Evolutionary conservation across 2,329 filamentous ascomycete species (phyloP), one percentile per base, ranked within the genome.

Genomic region (Ophidiomyces ophidiicola): DNA sequence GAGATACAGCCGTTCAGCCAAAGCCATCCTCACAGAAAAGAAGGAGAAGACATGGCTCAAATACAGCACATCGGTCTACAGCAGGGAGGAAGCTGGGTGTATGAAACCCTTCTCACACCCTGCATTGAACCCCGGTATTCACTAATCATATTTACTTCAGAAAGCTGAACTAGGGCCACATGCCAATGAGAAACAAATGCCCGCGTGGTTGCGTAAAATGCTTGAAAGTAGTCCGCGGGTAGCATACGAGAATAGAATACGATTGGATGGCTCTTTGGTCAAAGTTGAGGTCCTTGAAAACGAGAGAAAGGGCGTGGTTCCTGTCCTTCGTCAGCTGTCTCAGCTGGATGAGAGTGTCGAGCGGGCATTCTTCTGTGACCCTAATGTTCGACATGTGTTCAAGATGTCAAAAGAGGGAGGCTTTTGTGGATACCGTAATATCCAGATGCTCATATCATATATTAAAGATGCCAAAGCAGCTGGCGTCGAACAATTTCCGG

Each of bases 391-490:
- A 34, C 87, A 94, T 53, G 71, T 96, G 18, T 83, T 82, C 36
- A 93, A 93, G 53, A 68, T 92, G 37, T 72, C 70, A n/a, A 70
- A 67, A 44, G 87, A 94, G 63, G 86, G 86, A 15, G 82, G 85
- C 4, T 96, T 96, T 56, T 96, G 88, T 55, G 88, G 88, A 3
- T 96, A 94, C 56, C 74, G 88, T 28, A 96, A 93, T 53, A 92
- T 94, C 21, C 90, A 96, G 57, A 92, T 92, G 78, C 61, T 94
- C 49, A 66, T 80, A 10, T 88, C 86, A 0, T 87, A 84, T 55
- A 74, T 94, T 14, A 73, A 78, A 43, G 72, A 70, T 6, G 63
- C 73, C 1, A 57, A 64, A 26, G 67, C 66, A 8, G 60, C 66
- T 8, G 82, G 81, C 0, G 59, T 71, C 44, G 66, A 78, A 28